Evolutionary conservation across 2,329 filamentous ascomycete species (phyloP), one percentile per base, ranked within the genome.

Genomic region (Cyclaneusma minus): DNA sequence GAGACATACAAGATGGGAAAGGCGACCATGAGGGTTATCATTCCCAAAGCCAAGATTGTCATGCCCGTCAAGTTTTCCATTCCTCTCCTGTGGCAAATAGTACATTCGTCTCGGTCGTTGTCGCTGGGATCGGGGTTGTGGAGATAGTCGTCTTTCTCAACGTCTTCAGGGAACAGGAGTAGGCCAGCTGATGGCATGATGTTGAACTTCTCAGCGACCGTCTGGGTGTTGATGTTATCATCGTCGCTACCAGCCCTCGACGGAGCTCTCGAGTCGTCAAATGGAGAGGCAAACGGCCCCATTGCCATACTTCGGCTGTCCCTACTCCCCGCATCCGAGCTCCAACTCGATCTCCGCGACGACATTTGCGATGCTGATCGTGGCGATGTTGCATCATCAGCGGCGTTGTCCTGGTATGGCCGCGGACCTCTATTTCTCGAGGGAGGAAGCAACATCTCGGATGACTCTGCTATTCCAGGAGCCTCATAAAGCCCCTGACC

Each of bases 151-250:
- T 81, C 75, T 40, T 77, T 77, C 45, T 81, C 75, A 13, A 78
- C 67, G 42, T 80, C 74, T 44, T 79, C 71, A 1, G 74, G 75
- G 38, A 73, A 80, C 12, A 80, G 51, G 21, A 81, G 45, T 27
- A 80, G 50, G 5, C 71, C 71, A 9, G 71, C 66, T 3, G 69
- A 73, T 1, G 75, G 73, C 44, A 68, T 57, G 28, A 81, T 79
- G 42, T 77, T 78, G 48, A 74, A 80, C 48, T 80, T 80, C 42
- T 78, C 70, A 10, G 70, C 69, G 3, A 80, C 74, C 2, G 74
- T 79, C 51, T 80, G 73, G 0, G 73, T 80, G 41, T 77, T 80
- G 28, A 78, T 51, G 40, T 62, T 58, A 12, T 73, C 64, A 14
- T 76, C 69, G 23, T 77, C 68, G 40, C 68, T 76, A 1, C 44